Conservation (phyloP, 768 basidiomycete species). For the Lactarius tabidus region DNA sequence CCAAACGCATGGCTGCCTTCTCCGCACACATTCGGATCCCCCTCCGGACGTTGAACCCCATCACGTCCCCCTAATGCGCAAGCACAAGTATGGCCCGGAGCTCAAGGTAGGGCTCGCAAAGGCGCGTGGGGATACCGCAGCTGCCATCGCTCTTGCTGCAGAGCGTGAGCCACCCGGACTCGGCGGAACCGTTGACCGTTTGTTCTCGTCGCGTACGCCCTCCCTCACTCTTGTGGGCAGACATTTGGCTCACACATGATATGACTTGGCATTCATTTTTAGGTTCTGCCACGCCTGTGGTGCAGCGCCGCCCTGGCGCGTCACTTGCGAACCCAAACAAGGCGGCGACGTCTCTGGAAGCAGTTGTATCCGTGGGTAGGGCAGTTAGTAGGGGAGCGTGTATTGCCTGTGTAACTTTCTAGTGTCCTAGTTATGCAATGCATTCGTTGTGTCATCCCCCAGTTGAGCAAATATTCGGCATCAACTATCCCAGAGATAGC, state of each 20-base stretch:
- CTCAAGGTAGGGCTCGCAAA: constrained; percentile 13
- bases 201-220: not conserved
- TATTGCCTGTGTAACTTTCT: not conserved
- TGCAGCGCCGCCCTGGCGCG: constrained; percentile 15
- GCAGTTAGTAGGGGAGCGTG: not conserved
- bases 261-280: not conserved
- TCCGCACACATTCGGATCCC: not conserved
- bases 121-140: constrained; percentile 6
- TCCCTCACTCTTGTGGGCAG: not conserved
- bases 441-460: too few species aligned
- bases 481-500: not conserved
- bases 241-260: not conserved
- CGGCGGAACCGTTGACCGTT: constrained; percentile 13
- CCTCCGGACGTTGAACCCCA: not conserved
- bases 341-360: too few species aligned
- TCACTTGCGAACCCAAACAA: constrained; percentile 20
- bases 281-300: constrained; percentile 6
- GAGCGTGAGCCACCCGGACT: constrained; percentile 9
- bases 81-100: constrained; percentile 3
- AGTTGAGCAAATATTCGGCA: not conserved
- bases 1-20: constrained; percentile 5
- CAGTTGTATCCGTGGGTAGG: not conserved
- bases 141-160: constrained; percentile 10
- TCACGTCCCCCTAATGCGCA: not conserved
- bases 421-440: not conserved